These are phyloP conservation scores for Penicillium paxilli DNA, from an alignment of 495 filamentous ascomycete genomes.

Conservation along the genomic window DNA sequence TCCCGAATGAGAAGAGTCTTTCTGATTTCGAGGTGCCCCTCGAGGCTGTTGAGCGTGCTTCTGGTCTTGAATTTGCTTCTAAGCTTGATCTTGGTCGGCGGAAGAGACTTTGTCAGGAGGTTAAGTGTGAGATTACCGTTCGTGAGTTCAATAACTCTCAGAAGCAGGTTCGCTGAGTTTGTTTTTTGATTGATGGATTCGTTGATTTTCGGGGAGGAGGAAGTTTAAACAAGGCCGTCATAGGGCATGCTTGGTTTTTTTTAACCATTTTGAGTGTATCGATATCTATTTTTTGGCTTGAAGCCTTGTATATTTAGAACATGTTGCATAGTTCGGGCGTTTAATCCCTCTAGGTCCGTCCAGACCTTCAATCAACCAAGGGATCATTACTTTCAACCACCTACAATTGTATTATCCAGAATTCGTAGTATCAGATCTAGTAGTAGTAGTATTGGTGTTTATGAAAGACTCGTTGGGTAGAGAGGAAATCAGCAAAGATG, in stretches of 20 bases:
- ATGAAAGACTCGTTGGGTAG: no score
- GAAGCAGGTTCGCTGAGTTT: constrained; percentile 20
- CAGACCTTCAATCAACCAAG: no score
- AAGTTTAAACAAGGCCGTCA: no score
- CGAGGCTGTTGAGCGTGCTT: constrained; percentile 87
- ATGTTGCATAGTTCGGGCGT: constrained; percentile 26
- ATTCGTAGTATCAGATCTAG: no score
- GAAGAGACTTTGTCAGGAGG: constrained; percentile 82
- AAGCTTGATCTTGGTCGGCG: constrained; percentile 71
- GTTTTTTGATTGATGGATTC: constrained; percentile 2
- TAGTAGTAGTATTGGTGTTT: no score
- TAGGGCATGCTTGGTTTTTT: not conserved
- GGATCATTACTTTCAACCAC: no score
- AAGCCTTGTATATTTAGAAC: constrained; percentile 24
- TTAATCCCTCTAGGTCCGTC: constrained; percentile 6
- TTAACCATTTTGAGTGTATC: not conserved
- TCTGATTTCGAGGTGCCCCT: constrained; percentile 91
- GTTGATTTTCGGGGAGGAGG: no score
- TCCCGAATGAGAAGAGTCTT: constrained; percentile 80
- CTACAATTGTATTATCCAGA: no score
- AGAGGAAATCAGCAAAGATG: no score
- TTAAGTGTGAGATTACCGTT: constrained; percentile 75
- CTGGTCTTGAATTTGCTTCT: constrained; percentile 84
- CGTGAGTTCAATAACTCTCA: constrained; percentile 64
- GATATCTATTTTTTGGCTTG: constrained; percentile 1